Base-by-base conservation (phyloP, 495 filamentous ascomycete species). In the Penicillium silybi region DNA sequence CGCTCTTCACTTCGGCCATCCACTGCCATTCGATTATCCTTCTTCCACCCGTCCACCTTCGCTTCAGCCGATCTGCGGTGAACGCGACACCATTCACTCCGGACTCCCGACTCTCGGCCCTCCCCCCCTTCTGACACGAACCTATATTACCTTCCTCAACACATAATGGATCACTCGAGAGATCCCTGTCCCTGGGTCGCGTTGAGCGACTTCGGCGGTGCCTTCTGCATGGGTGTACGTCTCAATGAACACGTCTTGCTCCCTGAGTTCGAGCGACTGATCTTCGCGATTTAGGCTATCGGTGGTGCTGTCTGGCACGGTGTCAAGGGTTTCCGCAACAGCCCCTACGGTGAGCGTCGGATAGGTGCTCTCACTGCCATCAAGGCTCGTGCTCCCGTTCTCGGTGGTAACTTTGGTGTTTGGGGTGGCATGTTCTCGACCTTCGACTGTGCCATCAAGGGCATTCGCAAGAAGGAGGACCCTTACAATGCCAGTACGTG, bases 271-370 rank as follows among this genome's bases (percentile, higher is more conserved):
- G 44, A 7, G 22, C 16, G 47, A 50, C 50, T 63, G 56, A 58
- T 53, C 35, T 49, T 38, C 19, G 4, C 39, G 50, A 2, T 32
- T 34, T 48, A 71, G 65, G 71, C 74, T 40, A 90, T 98, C 57
- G 93, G 93, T 64, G 93, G 93, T 65, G 85, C 88, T 49, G 84
- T 97, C 68, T 98, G 93, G 93, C 93, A 98, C 73, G 95, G 95
- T 62, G 85, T 98, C 41, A 98, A 98, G 77, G 93, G 92, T 47
- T 96, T 89, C 77, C 74, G 92, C 41, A 96, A 96, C 78, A 83
- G 79, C 51, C 84, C 84, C 44, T 90, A 95, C 69, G 93, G 93
- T 61, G 95, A 97, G 80, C 82, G 93, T 62, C 80, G 92, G 69
- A 91, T 97, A 77, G 93, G 95, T 58, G 90, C 95, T 40, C 74